Base-by-base conservation (phyloP, 192 early-diverging fungal species). In the Neocallimastix lanati region DNA sequence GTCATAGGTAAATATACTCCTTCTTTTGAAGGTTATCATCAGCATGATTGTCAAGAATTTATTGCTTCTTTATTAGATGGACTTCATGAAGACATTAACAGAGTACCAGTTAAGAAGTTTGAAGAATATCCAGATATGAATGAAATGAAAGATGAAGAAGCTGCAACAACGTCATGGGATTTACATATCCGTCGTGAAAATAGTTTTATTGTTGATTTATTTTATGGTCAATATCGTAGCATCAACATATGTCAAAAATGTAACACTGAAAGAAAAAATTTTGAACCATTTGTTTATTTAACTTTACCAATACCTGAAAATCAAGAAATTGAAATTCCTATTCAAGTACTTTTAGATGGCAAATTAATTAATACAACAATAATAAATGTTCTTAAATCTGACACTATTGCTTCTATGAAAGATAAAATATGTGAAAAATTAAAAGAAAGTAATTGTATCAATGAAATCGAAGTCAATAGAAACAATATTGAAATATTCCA, bases 31-130 rank as follows among this genome's bases (percentile, higher is more conserved):
- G 93, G 94, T 13, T 94, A 93, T 82, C 86, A 90, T 77, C 94
- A 95, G 82, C 93, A 93, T 80, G 93, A 96, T 83, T 93, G 94
- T 29, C 94, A 93, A 80, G 94, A 96, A 85, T 88, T 96, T 15
- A 83, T 95, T 58, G 89, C 87, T 21, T 95, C 91, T 67, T 83
- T 96, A 33, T 85, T 96, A 27, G 94, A 96, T 82, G 93, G 94
- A 0, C 82, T 96, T 76, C 94, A 96, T 81, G 94, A 96, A 81
- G 94, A 96, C 58, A 84, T 96, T 76, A 95, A 96, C 82, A 87
- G 93, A 18, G 93, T 96, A 40, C 76, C 85, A 76, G 88, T 91
- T 76, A 95, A 94, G 77, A 92, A 92, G 2, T 96, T 93, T 82
- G 86, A 93, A 29, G 92, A 95, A 79, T 82, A 87, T 13, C 92